Conservation (phyloP, 768 basidiomycete species). For the Phlegmacium glaucopus region DNA sequence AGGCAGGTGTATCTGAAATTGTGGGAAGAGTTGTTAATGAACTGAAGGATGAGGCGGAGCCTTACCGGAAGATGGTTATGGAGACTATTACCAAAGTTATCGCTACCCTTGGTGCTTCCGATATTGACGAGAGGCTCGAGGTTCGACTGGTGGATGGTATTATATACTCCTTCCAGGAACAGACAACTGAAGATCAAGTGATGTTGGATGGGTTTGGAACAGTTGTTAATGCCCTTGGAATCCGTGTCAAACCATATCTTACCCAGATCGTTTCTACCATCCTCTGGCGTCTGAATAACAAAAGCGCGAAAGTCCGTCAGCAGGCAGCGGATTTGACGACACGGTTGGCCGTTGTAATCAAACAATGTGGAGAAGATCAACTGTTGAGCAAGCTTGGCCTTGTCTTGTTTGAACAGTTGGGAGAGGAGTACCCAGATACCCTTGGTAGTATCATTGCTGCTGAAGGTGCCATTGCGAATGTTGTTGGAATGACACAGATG, state of each 20-base stretch:
- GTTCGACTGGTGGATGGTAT: constrained; percentile 95
- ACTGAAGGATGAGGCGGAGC: constrained; percentile 87
- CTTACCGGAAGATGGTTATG: constrained; percentile 99
- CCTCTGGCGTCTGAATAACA: constrained; percentile 99
- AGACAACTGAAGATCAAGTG: constrained; percentile 97
- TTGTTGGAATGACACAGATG: constrained; percentile 99
- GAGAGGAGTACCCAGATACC: constrained; percentile 99
- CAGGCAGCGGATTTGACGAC: constrained; percentile 98
- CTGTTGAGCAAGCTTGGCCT: constrained; percentile 94
- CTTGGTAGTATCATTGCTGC: constrained; percentile 99
- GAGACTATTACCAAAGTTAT: constrained; percentile 99
- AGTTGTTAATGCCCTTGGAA: constrained; percentile 93
- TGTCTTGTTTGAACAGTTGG: constrained; percentile 96
- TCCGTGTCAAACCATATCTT: constrained; percentile 96
- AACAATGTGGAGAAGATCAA: constrained; percentile 96
- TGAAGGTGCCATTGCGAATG: constrained; percentile 97
- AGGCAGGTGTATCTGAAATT: constrained; percentile 95
- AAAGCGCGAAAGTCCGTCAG: constrained; percentile 98
- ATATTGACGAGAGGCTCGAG: constrained; percentile 95
- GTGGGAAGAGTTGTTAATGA: constrained; percentile 87
- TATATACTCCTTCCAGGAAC: constrained; percentile 99
- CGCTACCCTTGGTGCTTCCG: constrained; percentile 90
- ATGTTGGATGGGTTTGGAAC: constrained; percentile 99
- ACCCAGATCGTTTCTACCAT: constrained; percentile 99
- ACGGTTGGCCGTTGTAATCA: constrained; percentile 96